Evolutionary conservation across 768 basidiomycete genomes (phyloP).

Genomic region (Cantharellus cinnabarinus): DNA sequence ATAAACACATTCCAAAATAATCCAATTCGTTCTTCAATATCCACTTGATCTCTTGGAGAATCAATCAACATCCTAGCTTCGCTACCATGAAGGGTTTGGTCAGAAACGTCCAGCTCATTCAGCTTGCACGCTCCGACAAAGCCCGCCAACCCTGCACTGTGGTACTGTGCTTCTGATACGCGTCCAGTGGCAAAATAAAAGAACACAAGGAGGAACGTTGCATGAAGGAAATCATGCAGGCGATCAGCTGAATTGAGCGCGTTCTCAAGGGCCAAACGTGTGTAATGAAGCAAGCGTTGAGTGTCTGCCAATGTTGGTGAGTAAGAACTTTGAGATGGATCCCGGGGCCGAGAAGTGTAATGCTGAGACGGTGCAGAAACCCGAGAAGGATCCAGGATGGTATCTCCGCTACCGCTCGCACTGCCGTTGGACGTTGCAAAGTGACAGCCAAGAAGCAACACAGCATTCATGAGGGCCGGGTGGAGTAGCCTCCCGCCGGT

Average conservation of each 20-base stretch:
- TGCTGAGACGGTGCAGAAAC: background rate
- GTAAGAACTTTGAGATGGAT: slow-evolving; percentile 20
- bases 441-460: slow-evolving; percentile 70
- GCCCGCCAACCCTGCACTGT: slow-evolving; percentile 13
- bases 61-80: background rate
- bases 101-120: background rate
- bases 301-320: slow-evolving; percentile 26
- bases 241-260: slow-evolving; percentile 47
- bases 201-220: slow-evolving; percentile 40
- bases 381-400: background rate
- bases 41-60: background rate
- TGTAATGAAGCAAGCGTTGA: slow-evolving; percentile 32
- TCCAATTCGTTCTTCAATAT: background rate
- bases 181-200: slow-evolving; percentile 44
- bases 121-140: background rate
- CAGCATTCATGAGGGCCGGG: slow-evolving; percentile 53
- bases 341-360: background rate
- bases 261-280: slow-evolving; percentile 35
- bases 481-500: slow-evolving; percentile 20
- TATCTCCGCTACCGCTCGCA: background rate
- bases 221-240: slow-evolving; percentile 39
- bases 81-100: background rate
- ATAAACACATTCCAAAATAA: background rate
- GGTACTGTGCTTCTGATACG: slow-evolving; percentile 42
- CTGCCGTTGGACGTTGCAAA: slow-evolving; percentile 37